Percentiles rank a stretch among this genome's conserved stretches.
phyloP scores from a whole-genome alignment of 192 early-diverging fungal genomes.

The Umbelopsis vinacea region DNA sequence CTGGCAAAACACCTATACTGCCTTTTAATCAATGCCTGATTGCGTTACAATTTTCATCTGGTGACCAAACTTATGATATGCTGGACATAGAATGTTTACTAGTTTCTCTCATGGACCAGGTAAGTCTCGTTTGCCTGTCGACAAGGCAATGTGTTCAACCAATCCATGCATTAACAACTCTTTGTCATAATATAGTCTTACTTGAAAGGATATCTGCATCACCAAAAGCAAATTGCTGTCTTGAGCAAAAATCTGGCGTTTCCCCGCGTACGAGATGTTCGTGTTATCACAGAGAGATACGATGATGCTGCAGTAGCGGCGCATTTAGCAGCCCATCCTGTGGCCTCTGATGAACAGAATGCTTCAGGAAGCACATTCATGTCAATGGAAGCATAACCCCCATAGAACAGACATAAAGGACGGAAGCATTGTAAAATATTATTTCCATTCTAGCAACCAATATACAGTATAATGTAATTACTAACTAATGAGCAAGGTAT shows the following conservation, averaged over 20 bases:
- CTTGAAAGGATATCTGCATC: conserved; percentile 54
- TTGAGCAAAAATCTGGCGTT: conserved; percentile 50
- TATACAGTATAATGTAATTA: neutral
- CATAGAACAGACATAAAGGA: neutral
- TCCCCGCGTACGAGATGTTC: conserved; percentile 35
- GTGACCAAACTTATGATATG: conserved; percentile 34
- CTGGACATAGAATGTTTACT: conserved; percentile 45
- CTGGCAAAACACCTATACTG: conserved; percentile 3
- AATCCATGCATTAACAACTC: neutral
- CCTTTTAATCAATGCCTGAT: conserved; percentile 32
- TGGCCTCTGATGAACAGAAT: neutral
- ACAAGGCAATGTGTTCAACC: too few species aligned
- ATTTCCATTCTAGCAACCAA: neutral
- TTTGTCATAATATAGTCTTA: conserved; percentile 39
- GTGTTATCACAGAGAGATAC: conserved; percentile 27
- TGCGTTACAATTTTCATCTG: conserved; percentile 35
- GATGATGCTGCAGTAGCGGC: conserved; percentile 24
- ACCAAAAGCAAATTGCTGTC: conserved; percentile 44
- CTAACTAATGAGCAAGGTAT: too few species aligned
- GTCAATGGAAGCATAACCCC: neutral
- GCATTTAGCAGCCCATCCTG: conserved; percentile 8
- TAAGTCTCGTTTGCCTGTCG: conserved; percentile 17
- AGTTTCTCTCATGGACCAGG: conserved; percentile 54
- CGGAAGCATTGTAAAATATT: too few species aligned
- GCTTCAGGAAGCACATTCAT: neutral